Evolutionary conservation across 768 basidiomycete genomes (phyloP).

Genomic region (Fomitopsis serialis): DNA sequence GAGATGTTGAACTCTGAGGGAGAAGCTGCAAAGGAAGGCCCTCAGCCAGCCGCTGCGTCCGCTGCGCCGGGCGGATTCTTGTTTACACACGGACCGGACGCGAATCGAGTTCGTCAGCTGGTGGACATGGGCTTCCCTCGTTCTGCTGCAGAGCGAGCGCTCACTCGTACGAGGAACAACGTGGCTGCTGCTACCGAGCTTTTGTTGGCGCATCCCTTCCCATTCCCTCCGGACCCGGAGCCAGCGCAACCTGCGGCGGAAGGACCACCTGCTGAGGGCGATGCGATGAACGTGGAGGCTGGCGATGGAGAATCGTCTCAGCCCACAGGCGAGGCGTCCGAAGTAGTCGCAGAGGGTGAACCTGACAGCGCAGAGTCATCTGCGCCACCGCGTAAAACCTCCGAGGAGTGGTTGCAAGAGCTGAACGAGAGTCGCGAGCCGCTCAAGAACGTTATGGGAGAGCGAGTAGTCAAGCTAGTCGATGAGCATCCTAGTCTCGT

Average conservation of each 20-base stretch:
- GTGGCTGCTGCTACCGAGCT: slow-evolving; percentile 84
- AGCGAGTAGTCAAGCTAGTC: slow-evolving; percentile 69
- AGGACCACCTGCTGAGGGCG: slow-evolving; percentile 13
- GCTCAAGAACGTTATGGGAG: slow-evolving; percentile 58
- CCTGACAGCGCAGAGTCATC: slow-evolving; percentile 8
- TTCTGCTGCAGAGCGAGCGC: slow-evolving; percentile 78
- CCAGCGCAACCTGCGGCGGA: slow-evolving; percentile 23
- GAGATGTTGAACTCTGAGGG: slow-evolving; percentile 79
- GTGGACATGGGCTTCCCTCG: slow-evolving; percentile 97
- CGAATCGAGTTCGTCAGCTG: slow-evolving; percentile 73
- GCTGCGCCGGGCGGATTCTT: not conserved
- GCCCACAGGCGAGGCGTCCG: slow-evolving; percentile 13
- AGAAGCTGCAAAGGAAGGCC: slow-evolving; percentile 57
- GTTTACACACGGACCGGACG: slow-evolving; percentile 46
- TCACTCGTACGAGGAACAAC: slow-evolving; percentile 84
- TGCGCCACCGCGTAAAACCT: slow-evolving; percentile 35
- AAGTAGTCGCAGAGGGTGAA: not conserved
- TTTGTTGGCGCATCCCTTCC: slow-evolving; percentile 77
- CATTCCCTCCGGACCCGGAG: slow-evolving; percentile 64
- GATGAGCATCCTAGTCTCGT: slow-evolving; percentile 85
- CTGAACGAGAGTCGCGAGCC: slow-evolving; percentile 63
- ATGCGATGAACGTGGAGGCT: slow-evolving; percentile 16
- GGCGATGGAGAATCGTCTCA: slow-evolving; percentile 26
- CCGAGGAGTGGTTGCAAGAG: slow-evolving; percentile 61
- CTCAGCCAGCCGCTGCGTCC: slow-evolving; percentile 27